These are phyloP conservation scores for Aureobasidium sp. DNA, from an alignment of 2,329 filamentous ascomycete species.

Conservation along the genomic window DNA sequence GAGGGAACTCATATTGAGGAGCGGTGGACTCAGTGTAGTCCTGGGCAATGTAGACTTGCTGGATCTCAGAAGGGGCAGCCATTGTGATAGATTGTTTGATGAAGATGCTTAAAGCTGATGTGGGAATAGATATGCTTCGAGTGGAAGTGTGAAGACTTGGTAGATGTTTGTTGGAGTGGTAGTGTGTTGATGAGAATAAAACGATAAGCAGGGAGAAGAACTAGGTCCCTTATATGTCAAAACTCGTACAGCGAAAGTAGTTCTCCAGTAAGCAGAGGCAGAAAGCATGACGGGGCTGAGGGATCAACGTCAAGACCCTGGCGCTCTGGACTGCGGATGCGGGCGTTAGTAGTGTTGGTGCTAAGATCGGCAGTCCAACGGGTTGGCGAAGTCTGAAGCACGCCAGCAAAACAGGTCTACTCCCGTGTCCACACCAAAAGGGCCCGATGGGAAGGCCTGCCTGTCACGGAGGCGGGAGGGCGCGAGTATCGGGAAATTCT, in stretches of 20 bases:
- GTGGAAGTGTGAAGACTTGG: neutral
- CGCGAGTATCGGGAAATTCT: neutral
- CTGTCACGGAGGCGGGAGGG: slow-evolving; percentile 5
- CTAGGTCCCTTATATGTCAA: slow-evolving; percentile 7
- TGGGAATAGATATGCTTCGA: neutral
- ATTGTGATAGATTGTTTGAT: slow-evolving; percentile 14
- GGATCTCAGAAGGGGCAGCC: slow-evolving; percentile 20
- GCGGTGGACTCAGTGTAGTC: slow-evolving; percentile 32
- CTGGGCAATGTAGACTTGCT: slow-evolving; percentile 28
- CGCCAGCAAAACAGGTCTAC: neutral
- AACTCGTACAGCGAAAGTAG: neutral
- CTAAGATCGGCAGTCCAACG: slow-evolving; percentile 10
- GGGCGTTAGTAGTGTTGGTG: neutral
- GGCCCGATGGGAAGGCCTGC: neutral
- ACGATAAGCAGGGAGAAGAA: neutral
- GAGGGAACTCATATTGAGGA: slow-evolving; percentile 35
- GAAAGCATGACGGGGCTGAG: neutral
- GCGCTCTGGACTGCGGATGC: neutral
- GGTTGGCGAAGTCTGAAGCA: neutral
- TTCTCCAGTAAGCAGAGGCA: neutral
- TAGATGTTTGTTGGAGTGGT: neutral
- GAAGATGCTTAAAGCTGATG: neutral
- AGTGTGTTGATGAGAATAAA: neutral
- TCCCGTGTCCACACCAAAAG: neutral
- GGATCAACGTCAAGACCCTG: slow-evolving; percentile 15